Percentiles rank a stretch among this genome's conserved stretches.
Evolutionary conservation across 805 yeast species (phyloP).

Genomic region (Grigorovia jiainica): DNA sequence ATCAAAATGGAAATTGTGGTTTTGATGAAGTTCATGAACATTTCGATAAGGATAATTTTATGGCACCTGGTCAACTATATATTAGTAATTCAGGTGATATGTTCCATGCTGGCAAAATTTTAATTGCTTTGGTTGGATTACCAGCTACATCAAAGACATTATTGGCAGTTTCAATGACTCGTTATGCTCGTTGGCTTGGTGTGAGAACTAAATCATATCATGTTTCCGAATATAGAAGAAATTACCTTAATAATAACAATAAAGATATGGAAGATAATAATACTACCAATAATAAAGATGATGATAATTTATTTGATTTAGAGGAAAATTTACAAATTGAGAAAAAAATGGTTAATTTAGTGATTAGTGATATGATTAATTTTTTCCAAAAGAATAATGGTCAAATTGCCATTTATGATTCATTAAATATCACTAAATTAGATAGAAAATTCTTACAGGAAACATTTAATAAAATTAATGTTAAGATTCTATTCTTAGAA

Average conservation of each 20-base stretch:
- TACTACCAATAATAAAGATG: slow-evolving; percentile 33
- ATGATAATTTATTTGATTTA: slow-evolving; percentile 7
- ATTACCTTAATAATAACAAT: slow-evolving; percentile 11
- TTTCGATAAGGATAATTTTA: slow-evolving; percentile 34
- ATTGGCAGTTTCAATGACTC: slow-evolving; percentile 79
- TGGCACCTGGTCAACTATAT: slow-evolving; percentile 87
- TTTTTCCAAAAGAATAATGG: slow-evolving; percentile 74
- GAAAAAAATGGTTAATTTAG: slow-evolving; percentile 47
- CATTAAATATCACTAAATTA: slow-evolving; percentile 72
- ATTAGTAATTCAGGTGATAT: slow-evolving; percentile 86
- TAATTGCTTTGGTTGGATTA: slow-evolving; percentile 80
- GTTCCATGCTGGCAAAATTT: slow-evolving; percentile 91
- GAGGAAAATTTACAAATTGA: slow-evolving; percentile 45
- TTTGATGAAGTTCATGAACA: slow-evolving; percentile 58
- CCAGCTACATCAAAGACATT: slow-evolving; percentile 97
- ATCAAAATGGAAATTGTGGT: too few relatives aligned
- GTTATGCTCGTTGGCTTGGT: slow-evolving; percentile 93
- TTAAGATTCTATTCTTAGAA: slow-evolving; percentile 82
- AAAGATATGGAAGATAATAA: slow-evolving; percentile 1
- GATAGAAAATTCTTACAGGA: slow-evolving; percentile 54
- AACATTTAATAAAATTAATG: slow-evolving; percentile 44
- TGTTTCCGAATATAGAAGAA: slow-evolving; percentile 80
- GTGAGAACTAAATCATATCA: slow-evolving; percentile 88
- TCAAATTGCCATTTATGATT: slow-evolving; percentile 94
- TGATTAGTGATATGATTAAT: slow-evolving; percentile 56